phyloP scores from a whole-genome alignment of 768 basidiomycete species.

The Auricularia heimuer region DNA sequence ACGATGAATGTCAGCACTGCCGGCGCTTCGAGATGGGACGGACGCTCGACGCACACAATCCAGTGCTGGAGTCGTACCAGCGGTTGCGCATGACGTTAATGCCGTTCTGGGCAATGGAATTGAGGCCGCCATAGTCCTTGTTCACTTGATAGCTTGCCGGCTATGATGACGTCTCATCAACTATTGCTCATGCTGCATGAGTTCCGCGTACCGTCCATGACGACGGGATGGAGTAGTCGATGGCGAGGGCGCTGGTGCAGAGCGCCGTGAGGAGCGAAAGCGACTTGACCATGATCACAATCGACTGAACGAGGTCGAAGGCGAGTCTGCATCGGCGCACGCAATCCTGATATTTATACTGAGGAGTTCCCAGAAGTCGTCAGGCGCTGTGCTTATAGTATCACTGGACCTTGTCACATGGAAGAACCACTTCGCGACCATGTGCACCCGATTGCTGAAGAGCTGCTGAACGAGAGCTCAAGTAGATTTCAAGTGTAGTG shows the following conservation, averaged over 20 bases:
- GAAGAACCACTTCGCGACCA: no score
- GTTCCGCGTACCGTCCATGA: neutral
- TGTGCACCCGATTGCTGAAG: no score
- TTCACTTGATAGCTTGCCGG: neutral
- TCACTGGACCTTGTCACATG: no score
- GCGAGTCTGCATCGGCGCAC: no score
- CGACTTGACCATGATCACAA: neutral
- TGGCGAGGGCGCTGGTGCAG: neutral
- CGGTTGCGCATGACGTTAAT: neutral
- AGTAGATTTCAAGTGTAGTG: no score
- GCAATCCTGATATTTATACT: no score
- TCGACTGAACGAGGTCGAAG: no score
- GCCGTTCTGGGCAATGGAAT: neutral
- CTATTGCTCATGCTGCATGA: neutral
- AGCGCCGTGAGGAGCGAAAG: neutral
- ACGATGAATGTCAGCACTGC: neutral
- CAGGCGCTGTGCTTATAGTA: no score
- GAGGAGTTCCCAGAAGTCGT: no score
- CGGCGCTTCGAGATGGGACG: neutral
- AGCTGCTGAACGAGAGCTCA: no score
- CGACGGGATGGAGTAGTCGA: neutral
- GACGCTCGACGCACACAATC: neutral
- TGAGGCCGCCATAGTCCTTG: constrained; percentile 1
- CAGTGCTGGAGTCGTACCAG: neutral
- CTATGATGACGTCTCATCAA: neutral